Percentiles rank a stretch among this genome's conserved stretches.
These are phyloP conservation scores for Penicillium lagena DNA, from an alignment of 495 filamentous ascomycete genomes.

Conservation along the genomic window DNA sequence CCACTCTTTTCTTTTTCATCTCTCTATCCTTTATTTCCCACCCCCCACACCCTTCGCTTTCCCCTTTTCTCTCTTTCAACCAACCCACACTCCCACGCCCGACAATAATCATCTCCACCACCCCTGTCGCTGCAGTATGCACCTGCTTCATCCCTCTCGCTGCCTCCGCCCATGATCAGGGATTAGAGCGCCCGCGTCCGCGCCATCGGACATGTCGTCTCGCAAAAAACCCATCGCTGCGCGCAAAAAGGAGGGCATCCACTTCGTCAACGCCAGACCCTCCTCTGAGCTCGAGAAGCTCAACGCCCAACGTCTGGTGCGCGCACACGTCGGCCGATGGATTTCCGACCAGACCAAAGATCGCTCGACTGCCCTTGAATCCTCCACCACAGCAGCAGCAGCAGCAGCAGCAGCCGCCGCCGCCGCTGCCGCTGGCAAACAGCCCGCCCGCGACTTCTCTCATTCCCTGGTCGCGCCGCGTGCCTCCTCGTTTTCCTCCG, in stretches of 20 bases:
- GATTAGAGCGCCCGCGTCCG: not conserved
- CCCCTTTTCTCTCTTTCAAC: not conserved
- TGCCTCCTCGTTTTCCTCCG: not conserved
- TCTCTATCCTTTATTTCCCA: no score
- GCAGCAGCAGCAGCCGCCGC: not conserved
- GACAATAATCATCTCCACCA: not conserved
- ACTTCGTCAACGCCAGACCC: constrained; percentile 36
- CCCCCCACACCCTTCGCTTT: no score
- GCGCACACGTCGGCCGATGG: constrained; percentile 36
- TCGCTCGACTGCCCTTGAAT: constrained; percentile 7
- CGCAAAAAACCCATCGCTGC: constrained; percentile 13
- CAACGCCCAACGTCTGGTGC: constrained; percentile 26
- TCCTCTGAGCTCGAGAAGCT: constrained; percentile 25
- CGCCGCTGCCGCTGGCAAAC: not conserved
- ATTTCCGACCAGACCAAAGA: constrained; percentile 37
- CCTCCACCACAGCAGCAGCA: not conserved
- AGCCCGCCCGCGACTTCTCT: not conserved
- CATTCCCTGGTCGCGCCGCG: constrained; percentile 6
- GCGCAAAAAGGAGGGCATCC: constrained; percentile 24
- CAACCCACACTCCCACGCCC: no score
- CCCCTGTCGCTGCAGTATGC: not conserved
- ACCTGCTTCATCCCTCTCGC: not conserved
- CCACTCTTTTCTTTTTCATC: no score
- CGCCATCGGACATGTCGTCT: constrained; percentile 16
- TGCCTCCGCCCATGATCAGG: constrained; percentile 4